Evolutionary conservation across 768 basidiomycete genomes (phyloP).

Genomic region (Pseudohyphozyma bogoriensis): DNA sequence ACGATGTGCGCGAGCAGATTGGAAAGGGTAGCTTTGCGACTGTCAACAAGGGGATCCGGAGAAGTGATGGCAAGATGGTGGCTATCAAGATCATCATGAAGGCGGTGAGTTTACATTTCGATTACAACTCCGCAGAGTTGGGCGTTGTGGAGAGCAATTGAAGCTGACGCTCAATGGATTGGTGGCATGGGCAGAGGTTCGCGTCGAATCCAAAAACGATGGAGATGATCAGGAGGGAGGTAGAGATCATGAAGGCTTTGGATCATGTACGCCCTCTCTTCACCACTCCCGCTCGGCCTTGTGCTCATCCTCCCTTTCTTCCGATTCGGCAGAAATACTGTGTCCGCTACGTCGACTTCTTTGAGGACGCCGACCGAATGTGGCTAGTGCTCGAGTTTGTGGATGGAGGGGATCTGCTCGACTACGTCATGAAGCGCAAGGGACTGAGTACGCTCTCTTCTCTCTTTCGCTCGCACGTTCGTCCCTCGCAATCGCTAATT

Average conservation of each 20-base stretch:
- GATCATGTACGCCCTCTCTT: constrained; percentile 47
- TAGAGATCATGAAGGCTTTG: constrained; percentile 64
- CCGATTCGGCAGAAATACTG: constrained; percentile 29
- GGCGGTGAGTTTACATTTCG: constrained; percentile 6
- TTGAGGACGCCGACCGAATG: constrained; percentile 34
- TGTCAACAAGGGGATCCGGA: constrained; percentile 70
- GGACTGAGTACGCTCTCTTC: constrained; percentile 51
- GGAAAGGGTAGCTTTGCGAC: constrained; percentile 88
- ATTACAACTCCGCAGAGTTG: background rate
- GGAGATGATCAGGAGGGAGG: constrained; percentile 55
- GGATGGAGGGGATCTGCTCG: constrained; percentile 78
- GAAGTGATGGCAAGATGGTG: constrained; percentile 58
- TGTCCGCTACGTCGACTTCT: constrained; percentile 30
- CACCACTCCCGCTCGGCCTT: background rate
- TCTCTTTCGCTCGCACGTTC: background rate
- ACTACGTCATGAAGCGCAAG: constrained; percentile 40
- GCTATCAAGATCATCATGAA: constrained; percentile 74
- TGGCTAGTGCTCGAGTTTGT: constrained; percentile 68
- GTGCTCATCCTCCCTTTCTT: background rate
- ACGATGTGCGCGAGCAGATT: constrained; percentile 43
- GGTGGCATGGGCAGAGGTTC: constrained; percentile 1
- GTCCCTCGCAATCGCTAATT: constrained; percentile 33
- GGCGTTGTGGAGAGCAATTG: background rate
- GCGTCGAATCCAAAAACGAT: constrained; percentile 29
- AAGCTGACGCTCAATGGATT: too few relatives aligned